phyloP scores from a whole-genome alignment of 75 land plant species.

The Sequoiadendron giganteum region DNA sequence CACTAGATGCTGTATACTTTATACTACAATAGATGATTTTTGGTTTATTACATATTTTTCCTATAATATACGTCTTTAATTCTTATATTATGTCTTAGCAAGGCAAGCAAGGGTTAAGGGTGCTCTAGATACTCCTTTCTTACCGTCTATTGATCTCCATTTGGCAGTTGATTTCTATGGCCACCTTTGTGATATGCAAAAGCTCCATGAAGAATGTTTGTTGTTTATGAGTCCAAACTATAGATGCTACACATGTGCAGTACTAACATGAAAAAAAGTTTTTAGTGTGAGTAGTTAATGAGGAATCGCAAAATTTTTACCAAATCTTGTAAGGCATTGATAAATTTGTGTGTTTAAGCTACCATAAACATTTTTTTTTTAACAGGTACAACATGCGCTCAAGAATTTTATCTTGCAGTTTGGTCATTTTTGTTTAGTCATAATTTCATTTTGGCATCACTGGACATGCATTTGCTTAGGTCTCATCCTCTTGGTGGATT shows the following conservation, averaged over 20 bases:
- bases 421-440: background rate
- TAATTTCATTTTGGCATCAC: background rate
- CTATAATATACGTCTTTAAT: background rate
- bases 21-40: background rate
- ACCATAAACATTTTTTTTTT: background rate
- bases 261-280: background rate
- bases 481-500: background rate
- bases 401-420: background rate
- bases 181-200: background rate
- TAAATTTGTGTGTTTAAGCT: background rate
- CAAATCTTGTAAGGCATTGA: background rate
- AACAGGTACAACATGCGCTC: background rate
- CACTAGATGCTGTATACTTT: background rate
- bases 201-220: background rate
- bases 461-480: background rate
- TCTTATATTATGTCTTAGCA: background rate
- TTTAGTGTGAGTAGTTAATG: background rate
- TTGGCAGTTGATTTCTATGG: background rate
- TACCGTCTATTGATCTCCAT: background rate
- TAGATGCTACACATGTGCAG: background rate
- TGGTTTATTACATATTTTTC: background rate
- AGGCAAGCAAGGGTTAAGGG: background rate
- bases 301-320: background rate
- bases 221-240: background rate
- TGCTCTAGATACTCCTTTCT: background rate